Evolutionary conservation across 768 basidiomycete genomes (phyloP), one percentile per base, ranked within the genome.

Genomic region (Pisolithus albus): DNA sequence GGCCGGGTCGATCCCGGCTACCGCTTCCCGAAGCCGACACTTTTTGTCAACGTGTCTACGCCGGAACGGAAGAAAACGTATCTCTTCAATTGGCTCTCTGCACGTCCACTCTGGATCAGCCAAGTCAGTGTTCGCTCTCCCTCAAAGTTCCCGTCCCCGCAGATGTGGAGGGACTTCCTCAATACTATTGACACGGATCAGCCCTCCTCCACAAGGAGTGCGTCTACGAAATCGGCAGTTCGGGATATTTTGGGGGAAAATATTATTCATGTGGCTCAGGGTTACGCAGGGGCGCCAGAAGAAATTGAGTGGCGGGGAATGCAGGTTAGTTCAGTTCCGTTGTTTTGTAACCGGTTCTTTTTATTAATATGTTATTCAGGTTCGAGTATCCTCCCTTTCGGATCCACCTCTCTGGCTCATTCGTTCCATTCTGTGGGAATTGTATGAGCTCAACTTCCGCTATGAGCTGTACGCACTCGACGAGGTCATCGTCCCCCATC

Each of bases 391-490:
- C 1, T 46, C 45, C 16, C 45, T 46, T 36, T 28, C 9, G 11
- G 45, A 46, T 46, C 45, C 45, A 30, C 45, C 45, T n/a, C 11
- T 36, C 28, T 36, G 45, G 45, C 45, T 46, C 9, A 24, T 46
- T 18, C 23, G 5, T 11, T 36, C 26, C 26, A 46, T 46, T 36
- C 32, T 46, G 9, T 46, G 45, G 45, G 23, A 46, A 19, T 19
- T 46, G 11, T 46, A 30, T 24, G 21, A 46, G 32, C 45, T 46
- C 45, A 46, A 26, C 32, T 46, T 46, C 10, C 24, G 15, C 32
- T 26, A 30, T 19, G 24, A 46, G 26, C 45, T 46, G 9, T 41
- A 41, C 23, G 54, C 61, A 13, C 57, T 66, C 1, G 51, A 66
- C 23, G 42, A 39, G 3, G 38, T 39, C 30, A 43, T 52, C 8